A percentile compares a stretch with the other conserved stretches of the same genome.
Evolutionary conservation across 75 land plant genomes (phyloP).

Genomic region (Adiantum capillusveneris): DNA sequence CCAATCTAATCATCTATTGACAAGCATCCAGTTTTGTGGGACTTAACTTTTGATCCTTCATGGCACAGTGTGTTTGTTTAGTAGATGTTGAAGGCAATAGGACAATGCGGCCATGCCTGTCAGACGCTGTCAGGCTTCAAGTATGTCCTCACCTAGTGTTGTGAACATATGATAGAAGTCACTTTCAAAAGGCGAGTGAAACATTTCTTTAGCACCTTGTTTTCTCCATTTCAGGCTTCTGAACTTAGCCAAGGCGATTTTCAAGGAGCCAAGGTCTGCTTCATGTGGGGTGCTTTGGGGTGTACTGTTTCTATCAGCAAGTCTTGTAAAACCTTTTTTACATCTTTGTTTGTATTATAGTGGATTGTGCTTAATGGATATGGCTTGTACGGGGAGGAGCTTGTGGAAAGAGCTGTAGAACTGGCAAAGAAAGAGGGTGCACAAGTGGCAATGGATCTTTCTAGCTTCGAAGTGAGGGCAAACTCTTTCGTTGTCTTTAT

Average conservation of each 20-base stretch:
- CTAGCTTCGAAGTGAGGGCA: constrained; percentile 98
- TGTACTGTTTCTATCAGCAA: too few species aligned
- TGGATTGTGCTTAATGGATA: constrained; percentile 44
- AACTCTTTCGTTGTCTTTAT: too few species aligned
- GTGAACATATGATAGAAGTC: background rate
- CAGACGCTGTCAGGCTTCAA: constrained; percentile 74
- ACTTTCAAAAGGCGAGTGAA: too few species aligned
- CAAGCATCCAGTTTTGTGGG: background rate
- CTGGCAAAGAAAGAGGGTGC: constrained; percentile 76
- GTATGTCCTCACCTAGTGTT: constrained; percentile 19
- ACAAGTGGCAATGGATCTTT: constrained; percentile 77
- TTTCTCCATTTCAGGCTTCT: constrained; percentile 37
- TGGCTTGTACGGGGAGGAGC: constrained; percentile 35
- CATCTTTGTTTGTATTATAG: constrained; percentile 3
- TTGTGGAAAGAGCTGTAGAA: constrained; percentile 47
- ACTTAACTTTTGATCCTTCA: background rate
- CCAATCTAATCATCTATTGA: background rate
- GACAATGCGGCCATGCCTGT: constrained; percentile 91
- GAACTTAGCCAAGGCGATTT: constrained; percentile 67
- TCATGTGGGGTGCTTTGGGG: too few species aligned
- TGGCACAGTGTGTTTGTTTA: constrained; percentile 76
- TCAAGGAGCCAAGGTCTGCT: constrained; percentile 54
- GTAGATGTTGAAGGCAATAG: constrained; percentile 92
- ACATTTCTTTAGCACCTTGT: background rate
- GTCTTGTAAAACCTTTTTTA: too few species aligned